phyloP scores from a whole-genome alignment of 2,329 filamentous ascomycete genomes.

The Dactylella cylindrospora region DNA sequence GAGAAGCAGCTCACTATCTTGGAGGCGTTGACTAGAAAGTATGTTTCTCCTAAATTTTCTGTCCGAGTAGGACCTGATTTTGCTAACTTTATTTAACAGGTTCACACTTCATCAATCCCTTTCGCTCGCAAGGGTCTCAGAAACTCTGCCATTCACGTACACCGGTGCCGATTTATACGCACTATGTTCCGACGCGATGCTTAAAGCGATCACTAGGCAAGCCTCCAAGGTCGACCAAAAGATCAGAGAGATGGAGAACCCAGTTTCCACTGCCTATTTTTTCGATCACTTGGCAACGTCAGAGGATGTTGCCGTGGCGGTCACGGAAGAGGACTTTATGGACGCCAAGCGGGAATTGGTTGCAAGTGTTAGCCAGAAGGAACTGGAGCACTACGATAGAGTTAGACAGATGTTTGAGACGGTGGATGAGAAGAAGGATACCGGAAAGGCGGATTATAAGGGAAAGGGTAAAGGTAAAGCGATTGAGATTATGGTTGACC shows the following conservation, averaged over 20 bases:
- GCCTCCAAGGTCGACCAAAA: constrained; percentile 80
- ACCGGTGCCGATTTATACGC: constrained; percentile 97
- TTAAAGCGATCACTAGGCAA: constrained; percentile 93
- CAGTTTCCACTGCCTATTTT: constrained; percentile 84
- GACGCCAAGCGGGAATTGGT: constrained; percentile 80
- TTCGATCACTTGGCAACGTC: constrained; percentile 87
- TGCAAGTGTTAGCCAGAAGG: constrained; percentile 80
- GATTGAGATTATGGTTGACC: constrained; percentile 51
- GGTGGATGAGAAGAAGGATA: constrained; percentile 50
- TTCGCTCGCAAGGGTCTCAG: constrained; percentile 72
- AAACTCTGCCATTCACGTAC: constrained; percentile 86
- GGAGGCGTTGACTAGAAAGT: constrained; percentile 92
- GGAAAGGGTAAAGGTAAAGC: constrained; percentile 53
- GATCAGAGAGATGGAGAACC: constrained; percentile 60
- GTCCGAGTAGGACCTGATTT: background rate
- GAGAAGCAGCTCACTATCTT: constrained; percentile 94
- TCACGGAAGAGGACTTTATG: constrained; percentile 84
- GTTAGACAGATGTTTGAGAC: constrained; percentile 79
- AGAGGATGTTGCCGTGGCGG: constrained; percentile 81
- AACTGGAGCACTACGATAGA: constrained; percentile 84
- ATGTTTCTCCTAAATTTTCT: constrained; percentile 53
- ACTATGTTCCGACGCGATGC: constrained; percentile 95
- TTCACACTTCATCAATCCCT: constrained; percentile 81
- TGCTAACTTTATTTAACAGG: constrained; percentile 55
- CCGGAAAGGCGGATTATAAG: constrained; percentile 46